Base-by-base conservation (phyloP, 2,329 filamentous ascomycete species). In the Sporothrix brunneoviolacea region DNA sequence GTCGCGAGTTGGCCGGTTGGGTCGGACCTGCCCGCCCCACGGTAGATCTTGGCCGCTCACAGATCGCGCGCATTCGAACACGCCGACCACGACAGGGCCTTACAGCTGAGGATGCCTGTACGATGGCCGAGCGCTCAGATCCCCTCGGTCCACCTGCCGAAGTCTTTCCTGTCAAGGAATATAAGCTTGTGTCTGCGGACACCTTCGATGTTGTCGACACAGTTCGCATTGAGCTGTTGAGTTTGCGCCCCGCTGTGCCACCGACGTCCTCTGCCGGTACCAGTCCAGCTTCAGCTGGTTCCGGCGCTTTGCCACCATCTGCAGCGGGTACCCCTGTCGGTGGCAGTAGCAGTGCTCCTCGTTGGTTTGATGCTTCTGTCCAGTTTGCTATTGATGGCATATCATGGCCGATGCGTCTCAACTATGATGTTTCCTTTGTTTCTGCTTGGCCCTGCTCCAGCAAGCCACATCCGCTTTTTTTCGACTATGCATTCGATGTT, bases 1-100 rank as follows among this genome's bases (percentile, higher is more conserved):
- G 86, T 58, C 79, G 76, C 55, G 77, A 84, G 49, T 74, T 86
- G 18, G 84, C 79, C 38, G 86, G 86, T 21, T 90, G 86, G 86
- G 71, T 89, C 35, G 86, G 86, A 0, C 86, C 86, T 2, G 84
- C 82, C 27, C 76, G 82, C 8, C 83, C 83, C 19, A 84, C 83
- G 2, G 69, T 73, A 4, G 83, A 88, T 61, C 76, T 90, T 4
- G 74, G 73, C 43, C 77, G 80, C 33, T 82, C 81, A 2, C 83
- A 89, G 64, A 86, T 87, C 54, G 83, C 84, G 0, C 75, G 83
- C 30, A 78, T 89, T 51, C 79, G 82, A 53, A 77, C 83, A 51
- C 74, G 76, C 13, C 72, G 70, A 15, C 74, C 82, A 2, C 77
- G 73, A 19, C 77, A 83, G 59, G 70, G 65, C 28, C 43, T 86